Base-by-base conservation (phyloP, 257 asterid genomes). In the Ilex asprella region DNA sequence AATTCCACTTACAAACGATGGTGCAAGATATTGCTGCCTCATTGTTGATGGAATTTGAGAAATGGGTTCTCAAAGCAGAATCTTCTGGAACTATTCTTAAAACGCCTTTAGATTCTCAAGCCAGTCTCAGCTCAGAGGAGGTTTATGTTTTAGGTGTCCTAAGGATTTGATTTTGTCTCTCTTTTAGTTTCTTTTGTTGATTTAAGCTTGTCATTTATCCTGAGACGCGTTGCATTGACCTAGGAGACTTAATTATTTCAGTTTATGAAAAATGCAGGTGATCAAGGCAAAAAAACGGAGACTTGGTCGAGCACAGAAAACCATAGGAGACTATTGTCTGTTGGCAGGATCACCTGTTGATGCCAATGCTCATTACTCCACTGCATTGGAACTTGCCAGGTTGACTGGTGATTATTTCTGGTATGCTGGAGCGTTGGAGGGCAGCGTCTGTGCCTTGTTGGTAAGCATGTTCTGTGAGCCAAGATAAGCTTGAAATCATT, bases 101-200 rank as follows among this genome's bases (percentile, higher is more conserved):
- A 84, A 92, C 98, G 55, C 98, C 98, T 66, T 85, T 92, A 43
- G 98, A 92, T 86, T 92, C 98, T 72, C 98, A 92, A 88, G 94
- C 98, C 77, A 88, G 88, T 80, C 95, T 92, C 64, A 84, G 91
- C 87, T 92, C 98, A 75, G 98, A 92, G 96, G 98, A 92, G 98
- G 98, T 92, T 82, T 79, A 82, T 68, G 65, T 82, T 84, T 81
- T 86, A 84, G 98, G 96, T 91, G 89, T 86, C 86, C 86, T 72
- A 72, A 52, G 66, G 58, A 64, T 76, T 73, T 80, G 71, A 12
- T 75, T 74, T 64, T 30, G 43, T 11, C 52, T 57, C 76, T 75
- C 63, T 66, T 52, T 63, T 68, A 50, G 60, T 39, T 55, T 66
- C 47, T 56, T 58, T 53, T 39, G 29, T 68, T 32, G 63, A 21